A percentile compares a stretch with the other conserved stretches of the same genome.
phyloP scores from a whole-genome alignment of 139 green algal genomes.

The Haematococcus sp. region DNA sequence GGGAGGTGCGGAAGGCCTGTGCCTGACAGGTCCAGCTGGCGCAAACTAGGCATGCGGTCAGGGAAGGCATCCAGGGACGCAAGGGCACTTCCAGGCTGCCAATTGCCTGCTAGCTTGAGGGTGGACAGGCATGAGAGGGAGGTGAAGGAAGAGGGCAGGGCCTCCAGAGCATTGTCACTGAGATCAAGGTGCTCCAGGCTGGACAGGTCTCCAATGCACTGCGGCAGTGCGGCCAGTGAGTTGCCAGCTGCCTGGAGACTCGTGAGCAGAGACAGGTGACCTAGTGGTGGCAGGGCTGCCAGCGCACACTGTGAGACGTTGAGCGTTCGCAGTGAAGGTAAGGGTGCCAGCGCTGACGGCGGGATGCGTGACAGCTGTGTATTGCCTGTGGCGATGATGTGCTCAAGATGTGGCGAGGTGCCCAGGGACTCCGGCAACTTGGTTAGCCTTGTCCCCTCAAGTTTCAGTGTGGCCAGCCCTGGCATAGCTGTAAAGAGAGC shows the following conservation, averaged over 20 bases:
- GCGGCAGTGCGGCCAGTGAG: conserved; percentile 18
- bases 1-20: conserved; percentile 26
- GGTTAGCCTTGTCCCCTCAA: conserved; percentile 6
- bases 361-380: neutral
- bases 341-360: neutral
- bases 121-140: conserved; percentile 28
- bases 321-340: neutral
- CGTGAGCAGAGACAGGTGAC: neutral
- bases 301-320: neutral
- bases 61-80: neutral
- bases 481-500: neutral
- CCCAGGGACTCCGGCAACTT: neutral
- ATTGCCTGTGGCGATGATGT: neutral
- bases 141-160: conserved; percentile 43
- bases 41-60: conserved; percentile 4
- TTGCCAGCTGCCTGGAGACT: conserved; percentile 18
- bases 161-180: conserved; percentile 37
- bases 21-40: conserved; percentile 31
- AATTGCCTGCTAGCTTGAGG: conserved; percentile 55
- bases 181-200: conserved; percentile 51
- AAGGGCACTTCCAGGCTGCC: conserved; percentile 8
- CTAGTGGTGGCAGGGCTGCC: neutral
- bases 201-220: conserved; percentile 15
- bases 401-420: neutral
- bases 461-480: neutral